Percentiles rank a stretch among this genome's conserved stretches.
These are phyloP conservation scores for Pelargonium myrrhifolium DNA, from an alignment of 441 rosid species.

Conservation along the genomic window DNA sequence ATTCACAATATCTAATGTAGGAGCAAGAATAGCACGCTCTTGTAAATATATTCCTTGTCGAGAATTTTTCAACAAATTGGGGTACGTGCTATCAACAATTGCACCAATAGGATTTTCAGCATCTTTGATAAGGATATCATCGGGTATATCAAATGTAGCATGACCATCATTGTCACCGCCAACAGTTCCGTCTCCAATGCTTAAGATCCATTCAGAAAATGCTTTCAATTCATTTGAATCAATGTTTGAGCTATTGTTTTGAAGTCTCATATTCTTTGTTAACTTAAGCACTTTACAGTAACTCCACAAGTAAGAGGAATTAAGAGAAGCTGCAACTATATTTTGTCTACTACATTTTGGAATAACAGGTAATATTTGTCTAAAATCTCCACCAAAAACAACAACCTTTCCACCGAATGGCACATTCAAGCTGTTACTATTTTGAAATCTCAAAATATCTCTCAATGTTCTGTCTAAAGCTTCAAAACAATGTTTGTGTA, in stretches of 20 bases:
- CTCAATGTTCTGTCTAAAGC: not conserved
- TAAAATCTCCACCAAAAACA: conserved; percentile 12
- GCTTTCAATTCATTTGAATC: not conserved
- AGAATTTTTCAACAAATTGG: not conserved
- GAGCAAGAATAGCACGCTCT: not conserved
- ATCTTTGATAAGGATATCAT: not conserved
- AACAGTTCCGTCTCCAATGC: conserved; percentile 1
- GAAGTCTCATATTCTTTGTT: not conserved
- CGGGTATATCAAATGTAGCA: not conserved
- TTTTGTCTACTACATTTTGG: not conserved
- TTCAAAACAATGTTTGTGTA: conserved; percentile 6
- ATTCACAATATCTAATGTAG: conserved; percentile 1
- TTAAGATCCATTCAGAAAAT: conserved; percentile 2
- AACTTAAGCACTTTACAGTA: not conserved
- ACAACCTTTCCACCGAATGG: conserved; percentile 13
- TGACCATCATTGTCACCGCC: not conserved
- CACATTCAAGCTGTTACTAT: not conserved
- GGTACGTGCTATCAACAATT: not conserved
- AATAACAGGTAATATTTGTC: conserved; percentile 9
- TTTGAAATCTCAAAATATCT: not conserved
- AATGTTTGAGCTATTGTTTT: not conserved
- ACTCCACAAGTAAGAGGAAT: conserved; percentile 2
- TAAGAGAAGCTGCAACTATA: conserved; percentile 3
- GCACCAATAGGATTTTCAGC: not conserved
- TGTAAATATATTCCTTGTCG: not conserved